These are phyloP conservation scores for Apiotrichum veenhuisii DNA, from an alignment of 1,284 basidiomycete genomes.

Conservation along the genomic window DNA sequence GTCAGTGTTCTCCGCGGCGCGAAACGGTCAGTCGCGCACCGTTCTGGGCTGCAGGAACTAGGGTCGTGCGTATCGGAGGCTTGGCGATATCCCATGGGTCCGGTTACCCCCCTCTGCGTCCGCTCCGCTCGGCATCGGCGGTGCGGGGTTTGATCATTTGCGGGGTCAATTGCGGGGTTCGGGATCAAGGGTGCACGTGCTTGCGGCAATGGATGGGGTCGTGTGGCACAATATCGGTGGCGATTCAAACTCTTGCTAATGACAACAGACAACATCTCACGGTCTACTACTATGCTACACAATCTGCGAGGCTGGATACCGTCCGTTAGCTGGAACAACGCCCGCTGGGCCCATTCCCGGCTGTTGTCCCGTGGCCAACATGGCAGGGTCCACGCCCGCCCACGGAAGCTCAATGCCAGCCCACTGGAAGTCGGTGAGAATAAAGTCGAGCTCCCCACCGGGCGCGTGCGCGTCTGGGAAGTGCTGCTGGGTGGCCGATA, in stretches of 20 bases:
- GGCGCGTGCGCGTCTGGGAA: background rate
- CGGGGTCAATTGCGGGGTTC: too few species aligned
- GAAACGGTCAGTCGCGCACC: too few species aligned
- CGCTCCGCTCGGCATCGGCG: too few species aligned
- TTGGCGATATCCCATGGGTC: too few species aligned
- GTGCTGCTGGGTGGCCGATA: background rate
- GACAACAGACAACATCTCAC: constrained; percentile 1
- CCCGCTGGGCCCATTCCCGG: background rate
- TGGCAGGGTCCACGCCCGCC: constrained; percentile 13
- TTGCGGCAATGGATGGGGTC: too few species aligned
- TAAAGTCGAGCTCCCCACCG: constrained; percentile 26
- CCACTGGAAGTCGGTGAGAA: constrained; percentile 32
- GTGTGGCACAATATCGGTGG: background rate
- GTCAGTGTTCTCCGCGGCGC: too few species aligned
- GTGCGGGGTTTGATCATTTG: too few species aligned
- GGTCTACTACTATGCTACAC: constrained; percentile 5
- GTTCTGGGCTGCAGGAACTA: too few species aligned
- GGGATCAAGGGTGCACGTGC: too few species aligned
- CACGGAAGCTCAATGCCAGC: constrained; percentile 24
- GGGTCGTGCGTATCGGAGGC: too few species aligned
- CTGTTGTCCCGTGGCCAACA: background rate
- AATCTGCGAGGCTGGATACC: constrained; percentile 1
- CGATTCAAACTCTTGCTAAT: background rate
- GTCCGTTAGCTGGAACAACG: background rate
- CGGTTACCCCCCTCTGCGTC: too few species aligned